Percentiles rank a stretch among this genome's conserved stretches.
phyloP scores from a whole-genome alignment of 768 basidiomycete species.

The Pulveroboletus frians region DNA sequence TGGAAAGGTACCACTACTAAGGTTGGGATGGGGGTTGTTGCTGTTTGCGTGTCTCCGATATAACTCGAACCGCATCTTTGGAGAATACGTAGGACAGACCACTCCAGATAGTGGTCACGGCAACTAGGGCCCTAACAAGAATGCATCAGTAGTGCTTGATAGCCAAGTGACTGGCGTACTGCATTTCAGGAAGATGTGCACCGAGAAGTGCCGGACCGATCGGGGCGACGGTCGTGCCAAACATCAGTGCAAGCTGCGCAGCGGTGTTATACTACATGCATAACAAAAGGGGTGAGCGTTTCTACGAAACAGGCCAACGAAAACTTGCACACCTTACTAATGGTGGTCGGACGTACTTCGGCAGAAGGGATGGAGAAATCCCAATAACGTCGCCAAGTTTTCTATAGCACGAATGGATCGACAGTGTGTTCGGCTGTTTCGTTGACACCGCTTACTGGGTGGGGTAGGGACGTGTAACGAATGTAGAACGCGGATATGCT shows the following conservation, averaged over 20 bases:
- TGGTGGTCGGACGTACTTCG: constrained; percentile 87
- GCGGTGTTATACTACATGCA: constrained; percentile 76
- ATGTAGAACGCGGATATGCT: constrained; percentile 90
- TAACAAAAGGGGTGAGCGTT: not conserved
- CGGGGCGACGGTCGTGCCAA: constrained; percentile 78
- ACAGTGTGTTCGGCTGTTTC: not conserved
- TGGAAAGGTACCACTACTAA: constrained; percentile 6
- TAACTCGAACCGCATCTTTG: constrained; percentile 64
- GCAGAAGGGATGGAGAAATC: constrained; percentile 94
- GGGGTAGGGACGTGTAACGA: constrained; percentile 83
- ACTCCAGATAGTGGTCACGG: constrained; percentile 87
- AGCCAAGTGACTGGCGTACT: constrained; percentile 48
- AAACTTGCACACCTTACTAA: constrained; percentile 67
- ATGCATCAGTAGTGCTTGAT: not conserved
- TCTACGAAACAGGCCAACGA: not conserved
- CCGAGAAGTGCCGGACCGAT: constrained; percentile 59
- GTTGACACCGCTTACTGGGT: constrained; percentile 51
- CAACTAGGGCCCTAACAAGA: constrained; percentile 70
- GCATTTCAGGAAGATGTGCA: constrained; percentile 56
- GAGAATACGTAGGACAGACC: constrained; percentile 79
- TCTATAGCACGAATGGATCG: constrained; percentile 40
- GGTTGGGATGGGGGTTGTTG: constrained; percentile 24
- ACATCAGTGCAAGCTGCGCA: constrained; percentile 89
- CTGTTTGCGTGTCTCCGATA: constrained; percentile 36
- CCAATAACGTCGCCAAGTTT: constrained; percentile 93